These are phyloP conservation scores for Hypoxylon fragiforme DNA, from an alignment of 495 filamentous ascomycete species.

Conservation along the genomic window DNA sequence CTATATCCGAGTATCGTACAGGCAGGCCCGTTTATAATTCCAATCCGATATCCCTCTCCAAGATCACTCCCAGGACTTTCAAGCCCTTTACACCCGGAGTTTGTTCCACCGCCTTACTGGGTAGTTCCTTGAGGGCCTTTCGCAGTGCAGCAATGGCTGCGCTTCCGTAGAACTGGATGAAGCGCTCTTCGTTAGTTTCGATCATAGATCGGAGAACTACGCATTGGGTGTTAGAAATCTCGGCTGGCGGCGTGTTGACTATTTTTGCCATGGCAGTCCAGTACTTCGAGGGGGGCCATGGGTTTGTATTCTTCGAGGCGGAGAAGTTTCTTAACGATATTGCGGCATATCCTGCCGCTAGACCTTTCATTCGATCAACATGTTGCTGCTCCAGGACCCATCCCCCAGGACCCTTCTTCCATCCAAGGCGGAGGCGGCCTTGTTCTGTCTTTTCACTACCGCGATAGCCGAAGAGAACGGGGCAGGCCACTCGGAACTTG, in stretches of 20 bases:
- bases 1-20: slow-evolving; percentile 12
- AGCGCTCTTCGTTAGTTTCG: slow-evolving; percentile 66
- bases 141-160: slow-evolving; percentile 66
- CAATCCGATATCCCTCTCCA: slow-evolving; percentile 63
- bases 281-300: slow-evolving; percentile 77
- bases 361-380: slow-evolving; percentile 78
- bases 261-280: slow-evolving; percentile 77
- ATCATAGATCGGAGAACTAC: slow-evolving; percentile 78
- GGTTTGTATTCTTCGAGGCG: slow-evolving; percentile 65
- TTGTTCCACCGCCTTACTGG: slow-evolving; percentile 52
- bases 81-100: slow-evolving; percentile 61
- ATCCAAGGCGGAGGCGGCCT: slow-evolving; percentile 73
- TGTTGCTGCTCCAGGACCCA: slow-evolving; percentile 70
- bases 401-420: slow-evolving; percentile 58
- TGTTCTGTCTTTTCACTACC: slow-evolving; percentile 73
- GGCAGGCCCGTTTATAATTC: slow-evolving; percentile 23
- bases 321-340: slow-evolving; percentile 80
- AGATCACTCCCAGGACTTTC: slow-evolving; percentile 60
- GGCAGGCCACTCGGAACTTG: slow-evolving; percentile 79
- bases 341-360: slow-evolving; percentile 81
- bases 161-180: slow-evolving; percentile 77
- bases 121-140: slow-evolving; percentile 69
- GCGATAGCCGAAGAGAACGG: slow-evolving; percentile 82
- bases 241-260: slow-evolving; percentile 65
- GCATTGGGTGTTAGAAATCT: slow-evolving; percentile 76